Evolutionary conservation across 805 yeast genomes (phyloP), one percentile per base, ranked within the genome.

Genomic region (Priceomyces medius): DNA sequence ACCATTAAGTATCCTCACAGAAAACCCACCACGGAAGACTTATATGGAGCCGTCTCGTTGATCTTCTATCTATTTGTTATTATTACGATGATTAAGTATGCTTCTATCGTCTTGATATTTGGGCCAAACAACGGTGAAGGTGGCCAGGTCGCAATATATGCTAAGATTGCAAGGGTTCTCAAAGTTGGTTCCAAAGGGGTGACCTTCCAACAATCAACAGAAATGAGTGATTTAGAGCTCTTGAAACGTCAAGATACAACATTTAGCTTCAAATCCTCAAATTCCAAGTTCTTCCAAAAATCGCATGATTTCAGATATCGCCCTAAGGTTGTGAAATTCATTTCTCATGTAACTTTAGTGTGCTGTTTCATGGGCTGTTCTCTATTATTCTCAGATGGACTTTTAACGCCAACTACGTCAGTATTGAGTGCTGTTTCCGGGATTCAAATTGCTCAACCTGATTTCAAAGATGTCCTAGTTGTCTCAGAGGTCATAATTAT

Each of bases 121-220:
- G 85, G 83, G 10, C 79, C 81, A 7, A 77, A 79, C 54, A 69
- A 76, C 35, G 81, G 80, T 35, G 82, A 79, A 53, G 84, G 85
- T 46, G 84, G 85, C 1, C 82, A 77, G 45, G 73, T 80, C 24
- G 84, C 85, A n/a, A 71, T 80, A 32, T 80, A 79, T 48, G 76
- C 83, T 17, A 77, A 77, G 51, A 68, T 78, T 24, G 80, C 82
- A 4, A 62, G 79, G 31, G 60, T 63, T 27, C 56, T 78, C 46
- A 68, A 66, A 28, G 60, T 76, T 37, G 79, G 76, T 10, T 77
- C 76, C 2, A 59, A 54, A 32, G 76, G 78, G 19, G 75, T 71
- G 3, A 51, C 53, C 20, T 64, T 74, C 13, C 74, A 74, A 1
- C 74, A 76, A 21, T 58, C 62, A 5, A 51, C 63, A 2, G 63